phyloP scores from a whole-genome alignment of 192 early-diverging fungal genomes.

The Backusella circina region DNA sequence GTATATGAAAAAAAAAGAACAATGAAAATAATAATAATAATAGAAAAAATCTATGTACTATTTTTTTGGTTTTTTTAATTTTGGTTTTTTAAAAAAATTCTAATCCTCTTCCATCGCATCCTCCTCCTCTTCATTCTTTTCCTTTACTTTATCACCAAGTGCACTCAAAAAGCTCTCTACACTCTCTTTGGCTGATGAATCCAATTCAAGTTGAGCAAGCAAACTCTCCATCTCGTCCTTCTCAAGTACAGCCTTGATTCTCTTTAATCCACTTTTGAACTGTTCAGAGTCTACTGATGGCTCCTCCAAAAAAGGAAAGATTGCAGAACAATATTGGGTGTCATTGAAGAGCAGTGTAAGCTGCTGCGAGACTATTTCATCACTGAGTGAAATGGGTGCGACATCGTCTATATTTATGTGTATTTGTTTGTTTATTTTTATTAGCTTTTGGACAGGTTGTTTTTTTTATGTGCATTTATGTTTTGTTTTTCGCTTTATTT shows the following conservation, averaged over 20 bases:
- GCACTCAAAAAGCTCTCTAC: not conserved
- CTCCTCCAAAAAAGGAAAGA: slow-evolving; percentile 24
- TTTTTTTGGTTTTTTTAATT: too few species aligned
- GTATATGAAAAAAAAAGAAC: not conserved
- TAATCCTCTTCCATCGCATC: slow-evolving; percentile 1
- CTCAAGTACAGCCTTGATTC: slow-evolving; percentile 9
- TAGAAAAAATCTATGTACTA: not conserved
- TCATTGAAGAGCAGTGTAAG: slow-evolving; percentile 8
- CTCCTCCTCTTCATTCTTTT: slow-evolving; percentile 7
- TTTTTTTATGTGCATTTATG: not conserved
- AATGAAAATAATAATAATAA: not conserved
- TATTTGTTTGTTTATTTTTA: not conserved
- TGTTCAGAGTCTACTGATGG: slow-evolving; percentile 1
- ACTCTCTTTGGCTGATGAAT: slow-evolving; percentile 13
- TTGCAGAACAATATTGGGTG: not conserved
- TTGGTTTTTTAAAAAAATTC: too few species aligned
- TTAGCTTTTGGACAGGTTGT: not conserved
- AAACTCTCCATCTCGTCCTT: slow-evolving; percentile 8
- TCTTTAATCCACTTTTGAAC: slow-evolving; percentile 22
- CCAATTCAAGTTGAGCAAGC: slow-evolving; percentile 14
- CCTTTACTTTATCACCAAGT: not conserved
- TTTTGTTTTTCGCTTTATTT: not conserved
- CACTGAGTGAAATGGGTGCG: not conserved
- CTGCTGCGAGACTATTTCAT: slow-evolving; percentile 2
- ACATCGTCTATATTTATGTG: not conserved